Evolutionary conservation across 179 eudicot genomes (phyloP), one percentile per base, ranked within the genome.

Genomic region (Camellia oleifera): DNA sequence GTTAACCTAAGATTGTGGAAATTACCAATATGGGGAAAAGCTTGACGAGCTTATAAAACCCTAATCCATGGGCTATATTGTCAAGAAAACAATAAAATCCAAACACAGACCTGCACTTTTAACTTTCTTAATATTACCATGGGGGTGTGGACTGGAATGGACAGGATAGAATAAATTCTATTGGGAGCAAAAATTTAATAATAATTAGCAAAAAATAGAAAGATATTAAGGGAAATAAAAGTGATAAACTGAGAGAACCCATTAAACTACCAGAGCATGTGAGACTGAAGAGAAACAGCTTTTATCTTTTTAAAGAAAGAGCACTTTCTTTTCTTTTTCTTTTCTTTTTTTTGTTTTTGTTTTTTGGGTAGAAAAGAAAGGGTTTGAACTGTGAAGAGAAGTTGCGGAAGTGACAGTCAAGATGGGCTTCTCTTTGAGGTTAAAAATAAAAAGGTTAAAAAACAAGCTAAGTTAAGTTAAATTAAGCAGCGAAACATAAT

Each of bases 1-100:
- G 67, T 77, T 20, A 61, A 52, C 78, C 77, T 53, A 64, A 23
- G 32, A 52, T 45, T 52, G 44, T 63, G 45, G 61, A 63, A 80
- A 14, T 80, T 63, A 72, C 56, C 60, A 65, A 40, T 17, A 80
- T 2, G 61, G 74, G 78, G 56, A 23, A 52, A 66, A 42, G 70
- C 4, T 61, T 56, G 12, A 4, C 2, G 78, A 2, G 44, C 69
- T 42, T 40, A 42, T 20, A 76, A 62, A 65, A 74, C 79, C 79
- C 79, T 62, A 63, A 20, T 46, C 15, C 69, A 18, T 46, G 7
- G 50, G 69, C 14, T 17, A 32, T 5, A 23, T 9, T 20, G 65
- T 26, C 52, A 53, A 26, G n/a, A 32, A 7, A 3, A 18, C n/a
- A 26, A 64, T 18, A 20, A 32, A 15, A 63, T 4, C 4, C 48